Percentiles rank a stretch among this genome's conserved stretches.
These are phyloP conservation scores for Sungouiozyma ichnusensis DNA, from an alignment of 805 yeast species.

Conservation along the genomic window DNA sequence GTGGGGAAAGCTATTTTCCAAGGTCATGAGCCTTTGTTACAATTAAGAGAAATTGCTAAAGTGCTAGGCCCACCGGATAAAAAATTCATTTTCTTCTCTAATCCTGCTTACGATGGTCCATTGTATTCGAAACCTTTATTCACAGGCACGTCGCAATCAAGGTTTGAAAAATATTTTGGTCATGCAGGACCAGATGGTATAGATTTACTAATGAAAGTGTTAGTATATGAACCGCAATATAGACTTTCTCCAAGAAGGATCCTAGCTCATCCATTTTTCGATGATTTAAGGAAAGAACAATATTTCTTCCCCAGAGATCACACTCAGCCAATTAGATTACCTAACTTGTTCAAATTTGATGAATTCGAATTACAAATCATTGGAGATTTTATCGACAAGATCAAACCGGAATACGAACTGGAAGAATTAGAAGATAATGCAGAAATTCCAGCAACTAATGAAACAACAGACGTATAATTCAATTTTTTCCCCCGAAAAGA, in stretches of 20 bases:
- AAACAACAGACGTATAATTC: not conserved
- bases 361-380: conserved; percentile 49
- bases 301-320: conserved; percentile 48
- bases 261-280: conserved; percentile 80
- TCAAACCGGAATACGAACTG: conserved; percentile 10
- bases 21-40: conserved; percentile 82
- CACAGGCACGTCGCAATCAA: conserved; percentile 41
- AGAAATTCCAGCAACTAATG: not conserved
- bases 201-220: conserved; percentile 67
- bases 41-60: conserved; percentile 82
- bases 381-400: conserved; percentile 15
- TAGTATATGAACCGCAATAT: conserved; percentile 82
- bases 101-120: conserved; percentile 68
- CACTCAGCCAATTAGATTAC: conserved; percentile 33
- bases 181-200: conserved; percentile 79
- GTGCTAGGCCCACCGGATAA: conserved; percentile 80
- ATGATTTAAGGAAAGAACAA: conserved; percentile 58
- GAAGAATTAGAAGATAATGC: not conserved
- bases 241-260: conserved; percentile 76
- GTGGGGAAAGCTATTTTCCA: conserved; percentile 92
- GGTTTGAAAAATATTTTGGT: conserved; percentile 57
- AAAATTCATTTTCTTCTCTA: conserved; percentile 60
- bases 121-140: conserved; percentile 57
- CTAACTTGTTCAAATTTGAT: conserved; percentile 57
- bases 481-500: not conserved